Evolutionary conservation across 805 yeast genomes (phyloP).

Genomic region (Candida caryicola): DNA sequence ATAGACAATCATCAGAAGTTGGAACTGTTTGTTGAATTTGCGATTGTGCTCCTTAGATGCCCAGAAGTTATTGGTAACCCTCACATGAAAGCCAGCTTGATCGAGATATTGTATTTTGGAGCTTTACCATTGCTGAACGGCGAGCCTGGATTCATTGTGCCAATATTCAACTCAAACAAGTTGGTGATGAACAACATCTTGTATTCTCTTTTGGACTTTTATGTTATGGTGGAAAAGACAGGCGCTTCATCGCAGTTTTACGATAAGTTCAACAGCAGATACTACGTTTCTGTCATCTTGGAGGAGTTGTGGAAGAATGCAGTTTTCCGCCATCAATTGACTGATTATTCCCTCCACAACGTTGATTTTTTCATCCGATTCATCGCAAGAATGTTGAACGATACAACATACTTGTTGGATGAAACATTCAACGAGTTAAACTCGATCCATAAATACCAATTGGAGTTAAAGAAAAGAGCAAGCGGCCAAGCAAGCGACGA

Average conservation of each 20-base stretch:
- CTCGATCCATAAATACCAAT: constrained; percentile 72
- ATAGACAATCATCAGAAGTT: constrained; percentile 51
- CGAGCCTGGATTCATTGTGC: constrained; percentile 71
- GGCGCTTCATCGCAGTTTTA: constrained; percentile 94
- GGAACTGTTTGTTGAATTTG: constrained; percentile 62
- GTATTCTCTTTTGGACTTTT: constrained; percentile 82
- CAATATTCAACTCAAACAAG: constrained; percentile 60
- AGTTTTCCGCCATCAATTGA: constrained; percentile 64
- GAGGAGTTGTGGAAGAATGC: constrained; percentile 81
- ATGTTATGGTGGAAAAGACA: constrained; percentile 92
- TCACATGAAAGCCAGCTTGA: constrained; percentile 80
- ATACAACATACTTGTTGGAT: constrained; percentile 86
- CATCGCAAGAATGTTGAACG: constrained; percentile 92
- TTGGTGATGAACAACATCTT: constrained; percentile 64
- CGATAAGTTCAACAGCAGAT: constrained; percentile 91
- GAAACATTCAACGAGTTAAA: constrained; percentile 81
- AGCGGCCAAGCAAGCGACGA: constrained; percentile 27
- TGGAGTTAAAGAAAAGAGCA: constrained; percentile 55
- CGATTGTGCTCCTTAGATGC: constrained; percentile 73
- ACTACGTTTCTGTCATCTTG: constrained; percentile 76
- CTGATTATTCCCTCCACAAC: constrained; percentile 60
- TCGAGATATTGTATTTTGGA: constrained; percentile 78
- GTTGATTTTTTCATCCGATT: constrained; percentile 87
- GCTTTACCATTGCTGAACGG: constrained; percentile 54
- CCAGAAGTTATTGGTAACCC: constrained; percentile 89